A percentile compares a stretch with the other conserved stretches of the same genome.
phyloP scores from a whole-genome alignment of 148 eudicot species.

The Talinum fruticosum region DNA sequence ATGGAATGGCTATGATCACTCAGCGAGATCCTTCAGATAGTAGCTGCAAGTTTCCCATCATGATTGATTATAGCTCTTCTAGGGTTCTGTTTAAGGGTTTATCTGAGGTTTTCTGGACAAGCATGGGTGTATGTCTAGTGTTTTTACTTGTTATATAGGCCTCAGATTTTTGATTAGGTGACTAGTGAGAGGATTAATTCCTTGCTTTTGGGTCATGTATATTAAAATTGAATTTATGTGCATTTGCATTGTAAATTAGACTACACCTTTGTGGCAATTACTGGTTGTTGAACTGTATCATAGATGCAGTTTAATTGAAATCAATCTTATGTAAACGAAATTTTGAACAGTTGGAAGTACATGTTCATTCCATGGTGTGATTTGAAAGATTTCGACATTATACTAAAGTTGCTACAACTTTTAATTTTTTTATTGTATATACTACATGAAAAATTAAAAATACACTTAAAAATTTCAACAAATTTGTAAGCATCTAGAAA shows the following conservation, averaged over 20 bases:
- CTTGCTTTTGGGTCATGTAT: neutral
- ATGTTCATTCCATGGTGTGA: too few relatives aligned
- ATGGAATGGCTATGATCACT: conserved; percentile 59
- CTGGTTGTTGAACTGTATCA: neutral
- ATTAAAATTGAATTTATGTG: neutral
- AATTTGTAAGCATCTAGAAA: too few relatives aligned
- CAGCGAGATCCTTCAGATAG: conserved; percentile 69
- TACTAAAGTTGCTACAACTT: too few relatives aligned
- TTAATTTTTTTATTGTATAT: too few relatives aligned
- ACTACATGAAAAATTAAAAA: too few relatives aligned
- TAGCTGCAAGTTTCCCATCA: conserved; percentile 61
- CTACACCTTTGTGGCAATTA: too few relatives aligned
- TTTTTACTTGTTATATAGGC: conserved; percentile 48
- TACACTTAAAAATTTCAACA: too few relatives aligned
- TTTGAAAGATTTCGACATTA: too few relatives aligned
- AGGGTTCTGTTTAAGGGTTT: conserved; percentile 31
- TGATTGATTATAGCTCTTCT: conserved; percentile 65
- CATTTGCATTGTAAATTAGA: neutral
- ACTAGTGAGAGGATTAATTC: conserved; percentile 11
- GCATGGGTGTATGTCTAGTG: conserved; percentile 47
- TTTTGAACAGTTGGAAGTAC: too few relatives aligned
- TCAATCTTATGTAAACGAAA: neutral
- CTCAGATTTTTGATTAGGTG: neutral
- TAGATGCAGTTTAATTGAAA: neutral
- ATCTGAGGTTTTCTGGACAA: conserved; percentile 34